Evolutionary conservation across 2,329 filamentous ascomycete genomes (phyloP).

Genomic region (Botrytis galanthina): DNA sequence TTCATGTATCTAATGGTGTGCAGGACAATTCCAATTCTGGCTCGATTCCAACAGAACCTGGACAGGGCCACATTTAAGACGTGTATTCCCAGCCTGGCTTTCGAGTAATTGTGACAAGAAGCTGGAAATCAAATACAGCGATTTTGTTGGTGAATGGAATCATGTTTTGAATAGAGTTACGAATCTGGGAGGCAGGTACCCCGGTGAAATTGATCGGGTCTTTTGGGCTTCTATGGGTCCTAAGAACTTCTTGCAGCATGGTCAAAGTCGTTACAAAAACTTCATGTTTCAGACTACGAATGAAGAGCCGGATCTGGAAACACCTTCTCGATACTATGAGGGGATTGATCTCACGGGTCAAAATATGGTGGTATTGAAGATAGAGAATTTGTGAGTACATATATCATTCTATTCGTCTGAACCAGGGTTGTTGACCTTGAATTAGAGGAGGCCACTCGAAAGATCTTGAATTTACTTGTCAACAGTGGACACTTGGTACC

Average conservation of each 20-base stretch:
- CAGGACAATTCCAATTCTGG: conserved; percentile 15
- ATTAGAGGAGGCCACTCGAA: neutral
- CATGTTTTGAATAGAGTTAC: neutral
- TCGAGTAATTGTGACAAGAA: neutral
- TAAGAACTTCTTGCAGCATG: neutral
- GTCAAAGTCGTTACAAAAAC: conserved; percentile 3
- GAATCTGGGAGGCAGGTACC: neutral
- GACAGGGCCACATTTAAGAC: conserved; percentile 4
- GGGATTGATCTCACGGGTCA: neutral
- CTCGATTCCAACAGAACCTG: neutral
- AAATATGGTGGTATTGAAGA: conserved; percentile 6
- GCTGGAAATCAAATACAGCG: neutral
- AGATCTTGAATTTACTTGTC: conserved; percentile 13
- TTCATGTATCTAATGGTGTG: neutral
- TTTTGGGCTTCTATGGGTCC: conserved; percentile 1
- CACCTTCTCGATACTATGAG: neutral
- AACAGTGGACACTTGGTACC: conserved; percentile 4
- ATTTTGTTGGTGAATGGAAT: conserved; percentile 9
- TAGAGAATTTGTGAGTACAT: conserved; percentile 6
- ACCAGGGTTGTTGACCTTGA: neutral
- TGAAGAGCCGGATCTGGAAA: neutral
- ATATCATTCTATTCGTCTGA: neutral
- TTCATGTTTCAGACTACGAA: neutral
- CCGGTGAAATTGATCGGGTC: conserved; percentile 3
- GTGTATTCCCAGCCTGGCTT: conserved; percentile 10